These are phyloP conservation scores for Caloboletus firmus DNA, from an alignment of 1,284 basidiomycete species.

Conservation along the genomic window DNA sequence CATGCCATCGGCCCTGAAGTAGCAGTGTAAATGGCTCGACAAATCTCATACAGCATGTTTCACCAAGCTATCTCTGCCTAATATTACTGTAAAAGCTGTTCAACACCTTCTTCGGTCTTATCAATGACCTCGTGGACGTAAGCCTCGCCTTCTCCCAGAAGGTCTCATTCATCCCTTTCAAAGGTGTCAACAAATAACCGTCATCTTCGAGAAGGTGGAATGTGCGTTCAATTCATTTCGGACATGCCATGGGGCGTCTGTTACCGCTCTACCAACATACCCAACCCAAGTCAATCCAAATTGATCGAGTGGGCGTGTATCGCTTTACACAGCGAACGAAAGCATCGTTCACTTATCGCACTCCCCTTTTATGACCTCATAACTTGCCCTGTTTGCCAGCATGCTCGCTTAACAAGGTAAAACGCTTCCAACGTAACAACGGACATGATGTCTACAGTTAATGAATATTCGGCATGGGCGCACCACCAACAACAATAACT, in stretches of 20 bases:
- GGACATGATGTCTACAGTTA: slow-evolving; percentile 10
- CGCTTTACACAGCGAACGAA: neutral
- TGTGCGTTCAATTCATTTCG: slow-evolving; percentile 14
- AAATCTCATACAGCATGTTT: neutral
- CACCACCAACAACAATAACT: slow-evolving; percentile 13
- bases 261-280: neutral
- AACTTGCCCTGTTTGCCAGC: neutral
- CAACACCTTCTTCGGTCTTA: slow-evolving; percentile 3
- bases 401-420: slow-evolving; percentile 2
- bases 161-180: slow-evolving; percentile 1
- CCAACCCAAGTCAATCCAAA: slow-evolving; percentile 11
- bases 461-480: slow-evolving; percentile 7
- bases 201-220: slow-evolving; percentile 21
- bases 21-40: neutral
- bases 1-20: neutral
- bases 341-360: neutral
- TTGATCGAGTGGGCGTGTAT: neutral
- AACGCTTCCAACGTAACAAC: slow-evolving; percentile 16
- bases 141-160: slow-evolving; percentile 1
- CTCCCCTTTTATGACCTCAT: slow-evolving; percentile 8
- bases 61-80: neutral
- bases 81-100: slow-evolving; percentile 1
- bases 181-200: slow-evolving; percentile 6
- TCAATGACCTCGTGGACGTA: slow-evolving; percentile 3
- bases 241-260: slow-evolving; percentile 19